Evolutionary conservation across 1,139 yeast genomes (phyloP), one percentile per base, ranked within the genome.

Genomic region (Hanseniaspora gamundiae): DNA sequence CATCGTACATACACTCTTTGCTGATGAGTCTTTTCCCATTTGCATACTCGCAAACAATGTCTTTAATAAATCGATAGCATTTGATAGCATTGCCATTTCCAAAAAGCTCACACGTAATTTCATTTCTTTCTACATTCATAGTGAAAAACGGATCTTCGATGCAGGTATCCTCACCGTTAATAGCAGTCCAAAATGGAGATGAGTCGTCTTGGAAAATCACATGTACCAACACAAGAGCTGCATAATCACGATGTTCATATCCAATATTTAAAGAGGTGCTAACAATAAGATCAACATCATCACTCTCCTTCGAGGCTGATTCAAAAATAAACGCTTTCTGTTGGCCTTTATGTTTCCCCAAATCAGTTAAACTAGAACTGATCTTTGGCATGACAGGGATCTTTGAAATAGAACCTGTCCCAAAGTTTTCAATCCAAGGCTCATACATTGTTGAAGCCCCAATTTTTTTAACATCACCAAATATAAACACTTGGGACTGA

Each of bases 161-260:
- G 0, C 97, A 96, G 43, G 85, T 68, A 1, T 98, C 98, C 1
- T 87, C 74, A 35, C 98, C 98, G 62, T 98, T 75, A 35, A 91
- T 83, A 42, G 91, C 95, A 57, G 86, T 75, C 97, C 97, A 91
- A 51, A 88, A 80, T 31, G 97, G 97, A 1, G 98, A 98, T 61
- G 91, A 98, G 20, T 85, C 86, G 24, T 87, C 83, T 52, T 80
- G 81, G 48, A 91, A 68, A 55, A 79, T 82, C 47, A 82, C 88
- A 11, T 81, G 71, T 8, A 91, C 87, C 19, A 91, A 70, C 0
- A 80, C 72, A 41, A 91, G 71, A 26, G 79, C 79, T 44, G 83
- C 78, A 36, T 79, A 67, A 54, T 87, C 95, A n/a, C 73, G 72
- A 46, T 81, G 71, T 24, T 70, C 61, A 56, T 79, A 85, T 49